These are phyloP conservation scores for Triticum dicoccoides DNA, from an alignment of 176 grass and related monocot species.

Conservation along the genomic window DNA sequence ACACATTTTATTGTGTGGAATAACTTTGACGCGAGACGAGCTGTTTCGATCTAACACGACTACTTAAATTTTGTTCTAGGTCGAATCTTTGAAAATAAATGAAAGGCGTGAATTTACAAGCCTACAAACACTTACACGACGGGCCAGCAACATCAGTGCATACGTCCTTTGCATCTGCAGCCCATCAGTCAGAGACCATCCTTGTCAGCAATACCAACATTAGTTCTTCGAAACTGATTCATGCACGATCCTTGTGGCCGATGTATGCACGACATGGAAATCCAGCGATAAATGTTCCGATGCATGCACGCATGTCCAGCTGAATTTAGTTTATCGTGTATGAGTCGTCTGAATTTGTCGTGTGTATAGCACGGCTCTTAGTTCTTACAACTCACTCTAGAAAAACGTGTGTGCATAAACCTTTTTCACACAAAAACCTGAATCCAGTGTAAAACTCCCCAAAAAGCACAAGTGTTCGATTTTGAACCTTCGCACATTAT, in stretches of 20 bases:
- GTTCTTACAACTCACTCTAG: not conserved
- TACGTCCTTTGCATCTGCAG: not conserved
- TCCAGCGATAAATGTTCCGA: too few relatives aligned
- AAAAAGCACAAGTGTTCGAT: too few relatives aligned
- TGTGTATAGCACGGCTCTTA: too few relatives aligned
- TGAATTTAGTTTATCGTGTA: too few relatives aligned
- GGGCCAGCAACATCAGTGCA: not conserved
- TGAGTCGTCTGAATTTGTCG: too few relatives aligned
- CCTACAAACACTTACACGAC: not conserved
- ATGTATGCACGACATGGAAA: too few relatives aligned
- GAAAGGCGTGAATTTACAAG: not conserved
- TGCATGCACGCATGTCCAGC: too few relatives aligned
- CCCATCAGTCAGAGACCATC: not conserved
- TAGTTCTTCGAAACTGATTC: not conserved
- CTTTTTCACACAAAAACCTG: too few relatives aligned
- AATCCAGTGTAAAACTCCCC: too few relatives aligned
- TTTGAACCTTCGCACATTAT: too few relatives aligned
- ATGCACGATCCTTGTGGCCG: too few relatives aligned
- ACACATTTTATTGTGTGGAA: not conserved
- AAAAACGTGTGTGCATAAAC: not conserved
- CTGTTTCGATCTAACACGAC: not conserved
- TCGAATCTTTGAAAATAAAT: not conserved
- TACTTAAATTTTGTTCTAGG: not conserved
- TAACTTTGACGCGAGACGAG: not conserved
- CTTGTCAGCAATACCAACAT: not conserved